Evolutionary conservation across 2,329 filamentous ascomycete genomes (phyloP).

Genomic region (Cyclaneusma minus): DNA sequence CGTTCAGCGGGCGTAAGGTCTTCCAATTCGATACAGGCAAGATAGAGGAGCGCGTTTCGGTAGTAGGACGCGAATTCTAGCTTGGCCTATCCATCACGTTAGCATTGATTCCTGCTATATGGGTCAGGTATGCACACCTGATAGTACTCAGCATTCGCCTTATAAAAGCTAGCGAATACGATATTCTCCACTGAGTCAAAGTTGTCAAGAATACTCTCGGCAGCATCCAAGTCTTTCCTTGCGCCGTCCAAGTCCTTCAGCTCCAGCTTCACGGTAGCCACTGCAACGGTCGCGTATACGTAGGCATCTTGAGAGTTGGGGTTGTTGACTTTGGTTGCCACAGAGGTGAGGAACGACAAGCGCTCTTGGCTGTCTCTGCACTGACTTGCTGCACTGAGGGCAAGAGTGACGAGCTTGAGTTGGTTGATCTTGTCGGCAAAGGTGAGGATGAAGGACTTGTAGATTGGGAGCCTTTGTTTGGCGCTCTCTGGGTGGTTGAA

Average conservation of each 20-base stretch:
- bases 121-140: constrained; percentile 35
- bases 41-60: constrained; percentile 91
- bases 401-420: constrained; percentile 86
- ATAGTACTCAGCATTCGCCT: constrained; percentile 88
- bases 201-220: constrained; percentile 73
- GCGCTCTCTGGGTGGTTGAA: constrained; percentile 73
- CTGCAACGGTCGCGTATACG: constrained; percentile 83
- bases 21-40: constrained; percentile 81
- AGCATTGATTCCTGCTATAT: constrained; percentile 4
- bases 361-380: constrained; percentile 78
- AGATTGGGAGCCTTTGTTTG: constrained; percentile 74
- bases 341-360: constrained; percentile 66
- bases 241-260: constrained; percentile 69
- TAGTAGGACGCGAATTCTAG: constrained; percentile 94
- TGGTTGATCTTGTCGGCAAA: constrained; percentile 99
- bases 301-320: constrained; percentile 88
- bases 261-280: constrained; percentile 73
- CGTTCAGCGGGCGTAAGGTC: constrained; percentile 61
- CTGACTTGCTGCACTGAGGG: constrained; percentile 72
- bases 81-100: constrained; percentile 38
- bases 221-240: constrained; percentile 71
- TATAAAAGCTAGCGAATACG: constrained; percentile 93
- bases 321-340: constrained; percentile 80
- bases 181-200: constrained; percentile 94
- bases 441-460: constrained; percentile 86